Base-by-base conservation (phyloP, 192 early-diverging fungal genomes). In the Coemansia biformis region DNA sequence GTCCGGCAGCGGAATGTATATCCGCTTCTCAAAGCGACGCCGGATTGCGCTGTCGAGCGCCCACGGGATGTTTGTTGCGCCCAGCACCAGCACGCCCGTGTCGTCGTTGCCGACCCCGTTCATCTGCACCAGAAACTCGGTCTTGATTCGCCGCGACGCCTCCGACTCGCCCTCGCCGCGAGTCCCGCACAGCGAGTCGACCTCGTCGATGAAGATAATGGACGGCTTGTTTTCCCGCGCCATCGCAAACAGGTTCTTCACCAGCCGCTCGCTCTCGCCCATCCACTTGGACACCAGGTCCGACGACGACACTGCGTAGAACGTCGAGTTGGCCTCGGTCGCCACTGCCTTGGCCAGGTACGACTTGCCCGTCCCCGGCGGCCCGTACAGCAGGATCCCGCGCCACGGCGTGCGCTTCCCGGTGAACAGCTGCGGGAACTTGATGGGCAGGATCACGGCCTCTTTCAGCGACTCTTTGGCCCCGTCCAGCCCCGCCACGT, bases 211-310 rank as follows among this genome's bases (percentile, higher is more conserved):
- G 56, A 99, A 99, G 34, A 99, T 95, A 65, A 97, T 96, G 8
- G 96, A 85, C 17, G 94, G 96, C 53, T 85, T 88, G 64, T 79
- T 84, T 50, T 96, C 89, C 31, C 94, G 77, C 31, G 93, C 95
- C 81, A 96, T 89, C 26, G 78, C 76, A 77, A 98, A 98, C 39
- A 98, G 73, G 46, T 95, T 83, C 72, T 95, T 93, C 12, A 98
- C 90, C 31, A 96, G 79, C 63, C 88, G 74, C 67, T 98, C 96
- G 78, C 84, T 86, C 68, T 99, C 94, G 38, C 96, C 94, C 87
- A 99, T 96, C 93, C 93, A 99, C 78, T 96, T 99, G 62, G 85
- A 87, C n/a, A 99, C 94, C 41, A 99, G 77, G 71, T 99, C 96
- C 4, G 94, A 95, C 4, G 93, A 97, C 11, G 90, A 93, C 16